Evolutionary conservation across 176 grass and related monocot genomes (phyloP), one percentile per base, ranked within the genome.

Genomic region (Aegilops sharonensis): DNA sequence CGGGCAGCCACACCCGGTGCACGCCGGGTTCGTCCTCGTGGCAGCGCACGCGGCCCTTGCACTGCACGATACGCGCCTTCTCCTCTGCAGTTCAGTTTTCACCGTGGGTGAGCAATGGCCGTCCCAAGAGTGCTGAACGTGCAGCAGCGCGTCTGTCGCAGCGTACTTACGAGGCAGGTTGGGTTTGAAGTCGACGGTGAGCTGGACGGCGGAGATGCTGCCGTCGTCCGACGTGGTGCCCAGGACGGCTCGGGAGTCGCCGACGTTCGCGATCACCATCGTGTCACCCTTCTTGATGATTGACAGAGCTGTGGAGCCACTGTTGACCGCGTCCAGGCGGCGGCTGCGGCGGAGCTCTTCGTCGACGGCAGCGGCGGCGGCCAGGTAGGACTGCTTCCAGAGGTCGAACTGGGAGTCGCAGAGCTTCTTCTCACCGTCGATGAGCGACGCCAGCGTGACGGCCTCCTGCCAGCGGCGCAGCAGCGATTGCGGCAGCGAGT

Each of bases 181-280:
- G 3, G 97, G 97, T 64, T 99, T 99, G 68, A 89, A 93, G 85
- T 99, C 94, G 32, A 94, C 85, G 47, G 87, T 99, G 42, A 99
- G 97, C 77, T 99, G 97, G 30, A 94, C 72, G 47, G 97, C 85
- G 5, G 90, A 57, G 34, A 93, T 3, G 86, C 24, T 78, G 69
- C 89, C 94, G 65, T 92, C 75, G 14, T 84, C 87, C 9, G 79
- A 72, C n/a, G 69, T 68, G 35, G 91, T 94, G 3, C 52, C 97
- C 18, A 99, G 74, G 36, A 99, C 90, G 24, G 92, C 97, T 24
- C 94, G 89, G n/a, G 97, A 99, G 78, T 99, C 97, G 32, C 97
- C 97, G 2, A 99, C 87, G 43, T 99, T 99, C 54, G 94, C 92
- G 83, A 99, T 21, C 13, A 94, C 83, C 73, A 99, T 78, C 23